These are phyloP conservation scores for Termitomyces sp. DNA, from an alignment of 1,284 basidiomycete genomes.

Conservation along the genomic window DNA sequence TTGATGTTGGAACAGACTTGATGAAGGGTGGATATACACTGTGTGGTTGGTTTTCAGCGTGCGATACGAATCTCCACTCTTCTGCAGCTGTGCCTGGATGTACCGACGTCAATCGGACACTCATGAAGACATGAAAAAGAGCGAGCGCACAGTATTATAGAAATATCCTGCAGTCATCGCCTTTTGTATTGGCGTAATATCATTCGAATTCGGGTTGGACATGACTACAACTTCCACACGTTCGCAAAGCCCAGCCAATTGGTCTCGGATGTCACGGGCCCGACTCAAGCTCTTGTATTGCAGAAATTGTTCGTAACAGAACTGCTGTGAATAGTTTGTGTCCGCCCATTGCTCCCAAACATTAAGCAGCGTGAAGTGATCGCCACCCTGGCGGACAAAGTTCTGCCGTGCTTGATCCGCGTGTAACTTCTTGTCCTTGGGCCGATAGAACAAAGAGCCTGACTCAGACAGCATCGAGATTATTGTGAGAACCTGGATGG, in stretches of 20 bases:
- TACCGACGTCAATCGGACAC: conserved; percentile 1
- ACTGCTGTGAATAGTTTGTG: conserved; percentile 91
- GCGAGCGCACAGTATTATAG: conserved; percentile 83
- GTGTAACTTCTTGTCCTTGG: conserved; percentile 95
- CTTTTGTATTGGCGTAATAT: conserved; percentile 92
- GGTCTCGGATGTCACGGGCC: conserved; percentile 95
- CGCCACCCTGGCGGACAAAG: conserved; percentile 92
- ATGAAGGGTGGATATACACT: conserved; percentile 95
- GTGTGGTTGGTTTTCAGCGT: conserved; percentile 94
- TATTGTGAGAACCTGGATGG: conserved; percentile 80
- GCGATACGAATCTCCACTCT: conserved; percentile 88
- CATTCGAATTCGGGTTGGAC: conserved; percentile 84
- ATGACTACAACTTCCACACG: conserved; percentile 92
- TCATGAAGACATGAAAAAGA: conserved; percentile 2
- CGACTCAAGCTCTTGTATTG: conserved; percentile 95
- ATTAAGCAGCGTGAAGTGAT: conserved; percentile 95
- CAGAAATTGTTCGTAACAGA: conserved; percentile 95
- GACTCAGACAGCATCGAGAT: conserved; percentile 98
- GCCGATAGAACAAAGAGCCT: conserved; percentile 90
- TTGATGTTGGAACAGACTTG: conserved; percentile 90
- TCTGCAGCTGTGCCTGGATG: conserved; percentile 75
- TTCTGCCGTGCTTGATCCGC: conserved; percentile 97
- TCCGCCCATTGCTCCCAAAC: conserved; percentile 99
- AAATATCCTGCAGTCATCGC: conserved; percentile 94
- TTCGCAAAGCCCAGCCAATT: conserved; percentile 92